Evolutionary conservation across 1,284 basidiomycete genomes (phyloP).

Genomic region (Pseudozyma thailandica): DNA sequence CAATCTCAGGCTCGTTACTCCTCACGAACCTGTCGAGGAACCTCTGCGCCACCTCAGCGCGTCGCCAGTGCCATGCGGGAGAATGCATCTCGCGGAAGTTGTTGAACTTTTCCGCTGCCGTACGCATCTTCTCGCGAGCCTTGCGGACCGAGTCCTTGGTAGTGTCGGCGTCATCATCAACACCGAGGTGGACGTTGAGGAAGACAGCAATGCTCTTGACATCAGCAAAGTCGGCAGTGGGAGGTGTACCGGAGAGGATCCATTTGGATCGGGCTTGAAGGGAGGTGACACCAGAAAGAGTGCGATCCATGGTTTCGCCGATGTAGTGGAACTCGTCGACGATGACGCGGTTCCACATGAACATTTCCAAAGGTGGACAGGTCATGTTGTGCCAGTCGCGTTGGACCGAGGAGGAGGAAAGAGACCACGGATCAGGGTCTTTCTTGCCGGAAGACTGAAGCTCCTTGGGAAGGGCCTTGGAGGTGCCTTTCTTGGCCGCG

Average conservation of each 20-base stretch:
- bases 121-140: slow-evolving; percentile 83
- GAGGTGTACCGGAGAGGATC: slow-evolving; percentile 96
- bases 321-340: slow-evolving; percentile 96
- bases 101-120: slow-evolving; percentile 90
- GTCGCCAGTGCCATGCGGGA: slow-evolving; percentile 87
- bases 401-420: slow-evolving; percentile 75
- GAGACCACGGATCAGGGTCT: slow-evolving; percentile 74
- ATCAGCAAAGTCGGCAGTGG: slow-evolving; percentile 87
- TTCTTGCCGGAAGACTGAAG: slow-evolving; percentile 33
- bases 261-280: slow-evolving; percentile 83
- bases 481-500: slow-evolving; percentile 51
- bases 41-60: slow-evolving; percentile 82
- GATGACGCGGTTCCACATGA: slow-evolving; percentile 78
- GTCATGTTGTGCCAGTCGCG: slow-evolving; percentile 82
- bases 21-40: slow-evolving; percentile 72
- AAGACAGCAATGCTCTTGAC: slow-evolving; percentile 76
- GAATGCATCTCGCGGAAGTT: slow-evolving; percentile 94
- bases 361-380: slow-evolving; percentile 87
- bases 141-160: slow-evolving; percentile 73
- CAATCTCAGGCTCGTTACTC: slow-evolving; percentile 94
- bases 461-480: slow-evolving; percentile 65
- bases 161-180: slow-evolving; percentile 83
- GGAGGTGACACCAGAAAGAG: slow-evolving; percentile 80
- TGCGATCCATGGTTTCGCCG: slow-evolving; percentile 74
- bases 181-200: slow-evolving; percentile 59